These are phyloP conservation scores for Auriscalpium microsporum DNA, from an alignment of 768 basidiomycete genomes.

Conservation along the genomic window DNA sequence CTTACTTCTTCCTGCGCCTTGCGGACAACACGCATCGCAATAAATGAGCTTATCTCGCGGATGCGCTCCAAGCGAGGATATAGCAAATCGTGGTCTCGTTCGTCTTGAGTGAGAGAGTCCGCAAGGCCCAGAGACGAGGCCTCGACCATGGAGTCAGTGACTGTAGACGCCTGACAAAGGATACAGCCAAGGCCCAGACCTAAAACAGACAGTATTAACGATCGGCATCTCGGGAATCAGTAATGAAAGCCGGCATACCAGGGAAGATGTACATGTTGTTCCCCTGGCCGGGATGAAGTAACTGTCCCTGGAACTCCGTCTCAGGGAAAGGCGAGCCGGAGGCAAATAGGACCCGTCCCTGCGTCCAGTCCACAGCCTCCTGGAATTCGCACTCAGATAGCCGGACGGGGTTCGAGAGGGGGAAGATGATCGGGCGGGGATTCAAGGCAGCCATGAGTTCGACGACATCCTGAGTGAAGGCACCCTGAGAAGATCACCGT, in stretches of 20 bases:
- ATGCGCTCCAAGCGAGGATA: constrained; percentile 84
- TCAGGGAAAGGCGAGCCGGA: constrained; percentile 81
- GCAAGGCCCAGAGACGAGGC: constrained; percentile 77
- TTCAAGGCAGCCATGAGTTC: constrained; percentile 73
- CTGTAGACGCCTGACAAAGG: constrained; percentile 52
- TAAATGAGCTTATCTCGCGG: constrained; percentile 72
- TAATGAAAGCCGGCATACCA: constrained; percentile 26
- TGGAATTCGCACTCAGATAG: constrained; percentile 75
- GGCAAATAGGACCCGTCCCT: constrained; percentile 77
- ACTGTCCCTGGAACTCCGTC: constrained; percentile 44
- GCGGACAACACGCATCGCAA: constrained; percentile 70
- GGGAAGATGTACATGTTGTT: constrained; percentile 93
- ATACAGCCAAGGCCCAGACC: constrained; percentile 78
- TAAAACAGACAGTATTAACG: not conserved
- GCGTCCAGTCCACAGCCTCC: constrained; percentile 63
- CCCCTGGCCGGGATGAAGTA: constrained; percentile 76
- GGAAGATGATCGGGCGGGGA: constrained; percentile 83
- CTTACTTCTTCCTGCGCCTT: constrained; percentile 66
- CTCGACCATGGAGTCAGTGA: constrained; percentile 87
- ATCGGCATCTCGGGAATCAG: not conserved
- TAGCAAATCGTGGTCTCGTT: constrained; percentile 55
- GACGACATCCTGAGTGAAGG: constrained; percentile 68
- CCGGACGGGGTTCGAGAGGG: constrained; percentile 82
- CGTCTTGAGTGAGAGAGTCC: constrained; percentile 61
- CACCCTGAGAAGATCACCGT: constrained; percentile 34